Percentiles rank a stretch among this genome's conserved stretches.
Conservation (phyloP, 306 rosid species). For the Medicago arabica region DNA sequence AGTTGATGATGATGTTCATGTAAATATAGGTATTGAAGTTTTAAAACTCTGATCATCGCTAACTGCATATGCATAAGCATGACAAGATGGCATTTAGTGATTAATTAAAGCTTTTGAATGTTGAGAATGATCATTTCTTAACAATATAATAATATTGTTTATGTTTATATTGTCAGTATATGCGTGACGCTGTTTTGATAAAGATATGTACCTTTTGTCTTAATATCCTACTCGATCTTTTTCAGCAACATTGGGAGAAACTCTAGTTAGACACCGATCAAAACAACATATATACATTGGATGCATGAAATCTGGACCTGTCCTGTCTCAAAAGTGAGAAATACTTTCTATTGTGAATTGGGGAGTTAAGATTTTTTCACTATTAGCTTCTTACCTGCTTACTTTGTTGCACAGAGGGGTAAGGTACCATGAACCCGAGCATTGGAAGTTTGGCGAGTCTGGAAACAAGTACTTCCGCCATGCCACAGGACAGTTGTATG, state of each 20-base stretch:
- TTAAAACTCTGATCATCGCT: conserved; percentile 12
- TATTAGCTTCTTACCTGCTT: conserved; percentile 47
- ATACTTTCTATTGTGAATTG: conserved; percentile 2
- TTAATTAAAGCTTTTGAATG: conserved; percentile 20
- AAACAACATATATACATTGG: conserved; percentile 84
- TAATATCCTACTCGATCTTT: conserved; percentile 33
- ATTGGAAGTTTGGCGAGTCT: conserved; percentile 94
- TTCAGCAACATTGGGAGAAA: conserved; percentile 95
- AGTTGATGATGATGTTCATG: conserved; percentile 98
- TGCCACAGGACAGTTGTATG: conserved; percentile 97
- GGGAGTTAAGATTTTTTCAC: not conserved
- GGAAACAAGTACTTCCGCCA: conserved; percentile 99
- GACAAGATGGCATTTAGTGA: conserved; percentile 3
- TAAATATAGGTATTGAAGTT: conserved; percentile 77
- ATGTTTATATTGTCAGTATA: conserved; percentile 4
- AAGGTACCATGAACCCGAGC: conserved; percentile 96
- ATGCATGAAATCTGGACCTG: conserved; percentile 99
- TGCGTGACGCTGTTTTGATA: not conserved
- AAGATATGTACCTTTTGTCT: conserved; percentile 5
- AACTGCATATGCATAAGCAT: conserved; percentile 2
- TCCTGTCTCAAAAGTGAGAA: conserved; percentile 81
- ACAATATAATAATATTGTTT: not conserved
- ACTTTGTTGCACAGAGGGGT: conserved; percentile 76
- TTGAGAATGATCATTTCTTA: not conserved
- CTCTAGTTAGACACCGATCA: conserved; percentile 84